Evolutionary conservation across 2,329 filamentous ascomycete genomes (phyloP).

Genomic region (Coniochaeta sp.): DNA sequence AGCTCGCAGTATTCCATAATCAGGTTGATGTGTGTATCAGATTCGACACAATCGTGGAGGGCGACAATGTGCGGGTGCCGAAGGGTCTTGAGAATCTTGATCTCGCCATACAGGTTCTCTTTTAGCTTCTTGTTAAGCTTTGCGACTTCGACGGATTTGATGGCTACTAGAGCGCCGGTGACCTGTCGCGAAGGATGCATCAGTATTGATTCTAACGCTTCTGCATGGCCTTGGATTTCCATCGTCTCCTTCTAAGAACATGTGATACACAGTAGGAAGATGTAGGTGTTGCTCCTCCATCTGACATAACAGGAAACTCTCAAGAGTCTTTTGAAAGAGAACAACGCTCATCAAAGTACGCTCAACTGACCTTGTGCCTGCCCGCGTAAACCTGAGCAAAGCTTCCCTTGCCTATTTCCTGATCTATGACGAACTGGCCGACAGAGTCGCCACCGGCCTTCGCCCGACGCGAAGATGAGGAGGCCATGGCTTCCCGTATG

Average conservation of each 20-base stretch:
- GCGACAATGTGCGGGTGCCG: slow-evolving; percentile 96
- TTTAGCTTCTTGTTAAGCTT: slow-evolving; percentile 94
- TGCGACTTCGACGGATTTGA: slow-evolving; percentile 89
- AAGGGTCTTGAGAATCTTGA: slow-evolving; percentile 86
- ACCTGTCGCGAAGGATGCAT: slow-evolving; percentile 40
- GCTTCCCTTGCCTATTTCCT: slow-evolving; percentile 93
- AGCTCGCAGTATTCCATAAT: slow-evolving; percentile 99
- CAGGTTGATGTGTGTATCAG: slow-evolving; percentile 81
- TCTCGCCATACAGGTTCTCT: slow-evolving; percentile 92
- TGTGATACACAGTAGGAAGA: neutral
- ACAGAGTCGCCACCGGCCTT: slow-evolving; percentile 33
- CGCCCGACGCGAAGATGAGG: slow-evolving; percentile 17
- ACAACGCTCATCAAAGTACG: too few relatives aligned
- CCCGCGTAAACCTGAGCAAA: slow-evolving; percentile 94
- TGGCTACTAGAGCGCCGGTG: slow-evolving; percentile 75
- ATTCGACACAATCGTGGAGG: slow-evolving; percentile 89
- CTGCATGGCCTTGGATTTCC: neutral
- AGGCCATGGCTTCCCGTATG: slow-evolving; percentile 19
- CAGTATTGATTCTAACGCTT: neutral
- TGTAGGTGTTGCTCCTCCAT: neutral
- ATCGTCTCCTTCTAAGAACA: neutral
- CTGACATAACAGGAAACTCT: neutral
- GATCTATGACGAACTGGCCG: slow-evolving; percentile 73
- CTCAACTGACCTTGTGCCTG: slow-evolving; percentile 64
- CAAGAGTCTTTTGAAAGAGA: neutral